phyloP scores from a whole-genome alignment of 2,329 filamentous ascomycete genomes.

The Talaromyces verruculosus region DNA sequence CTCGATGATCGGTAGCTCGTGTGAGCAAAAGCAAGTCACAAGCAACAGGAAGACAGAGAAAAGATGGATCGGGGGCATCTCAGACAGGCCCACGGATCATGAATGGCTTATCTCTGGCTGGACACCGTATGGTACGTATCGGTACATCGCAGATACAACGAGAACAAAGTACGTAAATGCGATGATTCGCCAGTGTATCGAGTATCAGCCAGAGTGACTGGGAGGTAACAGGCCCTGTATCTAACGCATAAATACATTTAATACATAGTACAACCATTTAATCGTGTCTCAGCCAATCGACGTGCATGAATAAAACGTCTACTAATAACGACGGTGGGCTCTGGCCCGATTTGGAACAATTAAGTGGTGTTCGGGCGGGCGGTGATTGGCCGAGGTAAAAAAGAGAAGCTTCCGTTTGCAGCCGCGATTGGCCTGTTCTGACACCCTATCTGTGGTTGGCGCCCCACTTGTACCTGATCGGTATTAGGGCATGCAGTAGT shows the following conservation, averaged over 20 bases:
- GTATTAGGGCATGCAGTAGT: neutral
- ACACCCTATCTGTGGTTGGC: neutral
- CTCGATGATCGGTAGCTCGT: neutral
- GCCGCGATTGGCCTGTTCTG: slow-evolving; percentile 14
- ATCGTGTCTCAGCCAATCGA: neutral
- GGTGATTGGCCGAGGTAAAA: neutral
- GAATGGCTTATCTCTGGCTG: slow-evolving; percentile 2
- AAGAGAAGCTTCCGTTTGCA: slow-evolving; percentile 18
- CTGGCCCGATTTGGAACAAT: neutral
- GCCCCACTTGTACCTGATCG: neutral
- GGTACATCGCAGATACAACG: neutral
- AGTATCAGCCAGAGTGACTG: neutral
- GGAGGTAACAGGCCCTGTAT: neutral
- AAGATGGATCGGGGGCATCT: neutral
- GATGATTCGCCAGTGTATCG: neutral
- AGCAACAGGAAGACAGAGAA: neutral
- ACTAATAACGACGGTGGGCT: neutral
- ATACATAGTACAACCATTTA: neutral
- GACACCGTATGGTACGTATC: neutral
- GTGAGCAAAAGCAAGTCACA: neutral
- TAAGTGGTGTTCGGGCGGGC: no score
- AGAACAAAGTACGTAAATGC: no score
- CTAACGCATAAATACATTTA: no score
- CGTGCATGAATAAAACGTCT: no score
- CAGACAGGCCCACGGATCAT: slow-evolving; percentile 4